A percentile compares a stretch with the other conserved stretches of the same genome.
These are phyloP conservation scores for Candida michaelii DNA, from an alignment of 805 yeast genomes.

Conservation along the genomic window DNA sequence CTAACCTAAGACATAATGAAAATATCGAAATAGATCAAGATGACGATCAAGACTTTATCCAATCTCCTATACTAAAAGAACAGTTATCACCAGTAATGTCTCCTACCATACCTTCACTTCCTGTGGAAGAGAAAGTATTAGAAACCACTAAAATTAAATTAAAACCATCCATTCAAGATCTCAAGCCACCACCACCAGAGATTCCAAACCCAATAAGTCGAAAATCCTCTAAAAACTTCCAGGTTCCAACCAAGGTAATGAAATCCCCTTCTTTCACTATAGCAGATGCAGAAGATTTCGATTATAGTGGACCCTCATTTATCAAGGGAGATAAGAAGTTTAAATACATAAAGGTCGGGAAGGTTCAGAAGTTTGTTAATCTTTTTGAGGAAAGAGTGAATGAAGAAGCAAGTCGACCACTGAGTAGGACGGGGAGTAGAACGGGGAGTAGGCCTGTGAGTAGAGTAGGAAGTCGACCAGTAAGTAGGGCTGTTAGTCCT, in stretches of 20 bases:
- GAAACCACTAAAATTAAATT: constrained; percentile 6
- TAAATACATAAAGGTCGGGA: constrained; percentile 45
- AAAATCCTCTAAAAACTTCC: constrained; percentile 11
- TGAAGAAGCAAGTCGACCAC: constrained; percentile 15
- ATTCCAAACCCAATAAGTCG: constrained; percentile 1
- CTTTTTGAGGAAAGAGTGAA: constrained; percentile 38
- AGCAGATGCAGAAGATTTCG: constrained; percentile 12
- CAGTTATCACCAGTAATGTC: not conserved
- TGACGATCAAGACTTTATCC: not conserved
- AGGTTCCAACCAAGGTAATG: constrained; percentile 6
- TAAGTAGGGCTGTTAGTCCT: constrained; percentile 8
- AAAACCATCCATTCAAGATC: constrained; percentile 13
- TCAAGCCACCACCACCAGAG: constrained; percentile 12
- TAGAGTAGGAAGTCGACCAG: constrained; percentile 9
- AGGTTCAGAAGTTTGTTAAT: constrained; percentile 45
- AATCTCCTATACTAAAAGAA: not conserved
- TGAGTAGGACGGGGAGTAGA: constrained; percentile 3
- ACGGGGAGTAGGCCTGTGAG: constrained; percentile 9
- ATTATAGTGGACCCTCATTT: constrained; percentile 29
- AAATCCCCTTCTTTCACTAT: constrained; percentile 14
- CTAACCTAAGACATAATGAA: constrained; percentile 33
- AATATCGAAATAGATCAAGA: constrained; percentile 8
- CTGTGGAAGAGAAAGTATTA: not conserved
- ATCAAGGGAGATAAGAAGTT: constrained; percentile 43
- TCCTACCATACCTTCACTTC: not conserved